Conservation (phyloP, 2,329 filamentous ascomycete genomes). For the Claviceps sp. region DNA sequence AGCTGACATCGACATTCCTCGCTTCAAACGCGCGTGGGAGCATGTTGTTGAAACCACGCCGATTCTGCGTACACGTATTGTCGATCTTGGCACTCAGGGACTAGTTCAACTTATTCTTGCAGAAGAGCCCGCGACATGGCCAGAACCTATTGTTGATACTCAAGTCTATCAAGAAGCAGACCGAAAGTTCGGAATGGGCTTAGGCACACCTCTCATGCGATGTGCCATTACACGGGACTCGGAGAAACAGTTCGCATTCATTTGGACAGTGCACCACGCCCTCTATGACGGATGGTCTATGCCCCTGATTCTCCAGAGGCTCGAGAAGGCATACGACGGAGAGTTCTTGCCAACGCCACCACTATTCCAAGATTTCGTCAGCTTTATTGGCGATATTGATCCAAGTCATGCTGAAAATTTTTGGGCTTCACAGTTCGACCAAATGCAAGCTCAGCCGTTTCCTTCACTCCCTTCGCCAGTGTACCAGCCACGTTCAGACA, state of each 20-base stretch:
- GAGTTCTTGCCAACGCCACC: conserved; percentile 12
- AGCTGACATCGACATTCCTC: neutral
- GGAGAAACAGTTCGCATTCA: conserved; percentile 26
- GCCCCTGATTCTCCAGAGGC: conserved; percentile 26
- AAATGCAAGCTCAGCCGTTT: neutral
- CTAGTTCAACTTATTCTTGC: conserved; percentile 1
- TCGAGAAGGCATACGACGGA: conserved; percentile 23
- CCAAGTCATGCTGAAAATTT: neutral
- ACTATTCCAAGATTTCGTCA: conserved; percentile 27
- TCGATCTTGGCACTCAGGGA: neutral
- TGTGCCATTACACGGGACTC: conserved; percentile 23
- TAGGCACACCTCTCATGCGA: conserved; percentile 27
- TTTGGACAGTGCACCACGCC: conserved; percentile 28
- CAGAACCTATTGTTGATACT: conserved; percentile 9
- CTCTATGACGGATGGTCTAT: conserved; percentile 39
- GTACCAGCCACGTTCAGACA: conserved; percentile 1
- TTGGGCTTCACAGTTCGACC: conserved; percentile 1
- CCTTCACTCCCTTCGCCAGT: neutral
- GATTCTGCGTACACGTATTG: conserved; percentile 5
- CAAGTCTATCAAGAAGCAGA: conserved; percentile 23
- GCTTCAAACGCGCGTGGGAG: conserved; percentile 3
- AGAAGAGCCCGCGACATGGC: conserved; percentile 14
- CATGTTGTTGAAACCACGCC: neutral
- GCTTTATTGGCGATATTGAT: conserved; percentile 12
- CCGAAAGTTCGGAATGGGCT: conserved; percentile 20